Evolutionary conservation across 2,329 filamentous ascomycete species (phyloP), one percentile per base, ranked within the genome.

Genomic region (Botrytis tulipae): DNA sequence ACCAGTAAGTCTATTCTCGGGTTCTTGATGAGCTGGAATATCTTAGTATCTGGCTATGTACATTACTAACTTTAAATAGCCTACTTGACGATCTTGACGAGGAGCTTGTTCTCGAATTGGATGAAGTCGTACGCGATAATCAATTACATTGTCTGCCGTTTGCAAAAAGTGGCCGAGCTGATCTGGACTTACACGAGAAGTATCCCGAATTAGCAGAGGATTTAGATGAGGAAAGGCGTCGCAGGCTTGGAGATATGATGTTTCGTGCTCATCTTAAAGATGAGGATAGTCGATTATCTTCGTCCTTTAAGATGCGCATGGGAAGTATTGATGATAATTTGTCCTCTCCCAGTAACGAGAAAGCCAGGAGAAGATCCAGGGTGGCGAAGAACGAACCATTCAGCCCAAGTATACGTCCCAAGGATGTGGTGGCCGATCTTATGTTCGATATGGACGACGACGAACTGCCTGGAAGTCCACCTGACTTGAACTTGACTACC

Each of bases 381-480:
- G 78, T 78, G 9, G 79, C 79, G 32, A 84, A 82, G 22, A 90
- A 90, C 75, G 89, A 89, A 74, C 85, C 86, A 0, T 86, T 88
- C 70, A 93, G 90, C 73, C 93, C 94, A 1, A 85, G 84, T 29
- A 84, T 96, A 62, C 90, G 89, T 72, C 86, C 91, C 1, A 94
- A 90, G 78, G 87, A 86, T 32, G 95, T 92, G 0, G 84, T 87
- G 1, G 87, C 86, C 54, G 95, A 98, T 77, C 86, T 98, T 72
- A 97, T 97, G 82, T 98, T 98, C 80, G 90, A 93, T 76, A 98
- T 98, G 94, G 95, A 97, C 74, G 94, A 97, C 32, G 80, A 81
- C 44, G 78, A 80, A 29, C 59, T 73, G 22, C 72, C 77, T 16
- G 48, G 67, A 18, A 61, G 63, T 70, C 57, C 9, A 18, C 72